phyloP scores from a whole-genome alignment of 1,284 basidiomycete species.

The Moesziomyces antarcticus region DNA sequence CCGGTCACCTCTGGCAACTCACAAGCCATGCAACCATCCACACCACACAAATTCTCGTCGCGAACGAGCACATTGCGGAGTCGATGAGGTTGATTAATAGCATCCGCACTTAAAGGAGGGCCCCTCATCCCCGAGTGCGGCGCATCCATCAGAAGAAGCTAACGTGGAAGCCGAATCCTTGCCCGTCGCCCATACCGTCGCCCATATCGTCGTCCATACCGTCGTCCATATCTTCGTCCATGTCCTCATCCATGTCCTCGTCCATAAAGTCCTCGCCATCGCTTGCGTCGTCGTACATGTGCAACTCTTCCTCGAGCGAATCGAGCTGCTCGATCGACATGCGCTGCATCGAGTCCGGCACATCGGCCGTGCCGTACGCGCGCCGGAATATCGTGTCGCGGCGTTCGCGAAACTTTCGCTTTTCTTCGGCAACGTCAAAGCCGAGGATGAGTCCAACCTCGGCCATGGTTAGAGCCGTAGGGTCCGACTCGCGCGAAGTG shows the following conservation, averaged over 20 bases:
- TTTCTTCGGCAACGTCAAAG: conserved; percentile 43
- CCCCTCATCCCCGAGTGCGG: no score
- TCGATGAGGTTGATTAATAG: no score
- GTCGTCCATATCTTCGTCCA: neutral
- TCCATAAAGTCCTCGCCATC: no score
- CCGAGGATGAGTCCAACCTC: conserved; percentile 45
- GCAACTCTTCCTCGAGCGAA: conserved; percentile 12
- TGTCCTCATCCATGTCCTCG: neutral
- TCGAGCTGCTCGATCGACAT: conserved; percentile 14
- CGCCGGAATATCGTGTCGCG: conserved; percentile 16
- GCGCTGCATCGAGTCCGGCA: neutral
- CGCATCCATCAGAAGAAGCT: no score
- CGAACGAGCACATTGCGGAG: no score
- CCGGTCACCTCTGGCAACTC: no score
- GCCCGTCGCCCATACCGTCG: no score
- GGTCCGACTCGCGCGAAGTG: conserved; percentile 26
- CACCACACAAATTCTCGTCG: no score
- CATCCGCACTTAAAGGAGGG: no score
- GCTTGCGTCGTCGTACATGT: neutral
- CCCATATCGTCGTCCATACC: neutral
- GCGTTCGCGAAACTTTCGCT: conserved; percentile 18
- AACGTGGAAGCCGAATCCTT: no score
- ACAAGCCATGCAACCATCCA: no score
- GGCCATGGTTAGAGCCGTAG: conserved; percentile 33
- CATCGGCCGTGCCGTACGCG: conserved; percentile 2